These are phyloP conservation scores for Calvatia gigantea DNA, from an alignment of 768 basidiomycete species.

Conservation along the genomic window DNA sequence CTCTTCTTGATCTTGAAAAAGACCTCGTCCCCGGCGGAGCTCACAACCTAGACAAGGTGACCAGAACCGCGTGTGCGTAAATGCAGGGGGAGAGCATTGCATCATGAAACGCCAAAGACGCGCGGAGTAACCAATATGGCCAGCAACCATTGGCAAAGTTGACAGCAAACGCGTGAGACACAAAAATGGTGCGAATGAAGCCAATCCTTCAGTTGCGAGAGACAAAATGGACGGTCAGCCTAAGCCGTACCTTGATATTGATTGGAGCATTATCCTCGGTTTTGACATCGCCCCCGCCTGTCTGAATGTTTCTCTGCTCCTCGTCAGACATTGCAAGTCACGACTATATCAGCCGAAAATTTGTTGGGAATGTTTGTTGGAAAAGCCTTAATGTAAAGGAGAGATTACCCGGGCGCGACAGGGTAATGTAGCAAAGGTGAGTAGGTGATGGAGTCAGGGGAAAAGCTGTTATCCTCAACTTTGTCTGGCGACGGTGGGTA, in stretches of 20 bases:
- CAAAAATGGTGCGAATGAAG: background rate
- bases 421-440: background rate
- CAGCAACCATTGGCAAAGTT: background rate
- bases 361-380: background rate
- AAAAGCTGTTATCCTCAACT: slow-evolving; percentile 3
- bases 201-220: background rate
- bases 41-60: slow-evolving; percentile 54
- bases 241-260: slow-evolving; percentile 64
- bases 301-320: slow-evolving; percentile 28
- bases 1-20: slow-evolving; percentile 97
- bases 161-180: background rate
- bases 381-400: background rate
- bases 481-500: slow-evolving; percentile 8
- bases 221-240: no score
- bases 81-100: background rate
- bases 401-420: background rate
- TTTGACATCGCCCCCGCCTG: slow-evolving; percentile 45
- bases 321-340: slow-evolving; percentile 50
- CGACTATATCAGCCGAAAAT: background rate
- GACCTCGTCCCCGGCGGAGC: slow-evolving; percentile 78
- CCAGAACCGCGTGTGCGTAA: slow-evolving; percentile 8
- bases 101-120: background rate
- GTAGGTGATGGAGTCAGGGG: slow-evolving; percentile 3
- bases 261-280: slow-evolving; percentile 63
- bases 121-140: background rate